phyloP scores from a whole-genome alignment of 208 protist genomes.

The Leishmania arabica region DNA sequence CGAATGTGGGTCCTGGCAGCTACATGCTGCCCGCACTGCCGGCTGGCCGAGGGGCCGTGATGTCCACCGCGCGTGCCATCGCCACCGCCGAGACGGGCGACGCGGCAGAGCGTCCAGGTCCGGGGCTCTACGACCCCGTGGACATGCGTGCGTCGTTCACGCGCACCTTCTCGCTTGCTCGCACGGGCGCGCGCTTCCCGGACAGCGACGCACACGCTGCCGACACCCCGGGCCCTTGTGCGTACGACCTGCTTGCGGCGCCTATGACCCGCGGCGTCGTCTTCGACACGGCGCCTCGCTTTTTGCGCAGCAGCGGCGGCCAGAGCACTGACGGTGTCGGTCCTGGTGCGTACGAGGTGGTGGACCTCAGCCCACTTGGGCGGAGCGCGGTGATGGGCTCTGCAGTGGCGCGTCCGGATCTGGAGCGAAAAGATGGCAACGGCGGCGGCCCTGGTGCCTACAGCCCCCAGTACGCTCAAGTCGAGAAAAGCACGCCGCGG shows the following conservation, averaged over 20 bases:
- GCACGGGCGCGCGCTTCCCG: conserved; percentile 27
- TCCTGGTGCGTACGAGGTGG: conserved; percentile 35
- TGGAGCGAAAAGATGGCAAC: conserved; percentile 1
- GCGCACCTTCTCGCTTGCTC: conserved; percentile 20
- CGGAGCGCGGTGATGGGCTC: conserved; percentile 38
- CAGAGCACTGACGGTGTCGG: conserved; percentile 1
- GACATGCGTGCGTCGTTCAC: conserved; percentile 6
- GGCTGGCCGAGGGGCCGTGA: conserved; percentile 19
- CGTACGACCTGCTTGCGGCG: conserved; percentile 20
- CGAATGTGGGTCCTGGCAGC: conserved; percentile 31
- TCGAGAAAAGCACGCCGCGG: conserved; percentile 16
- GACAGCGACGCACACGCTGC: background rate
- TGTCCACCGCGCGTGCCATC: conserved; percentile 1
- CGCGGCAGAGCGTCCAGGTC: conserved; percentile 36
- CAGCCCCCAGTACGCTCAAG: conserved; percentile 28
- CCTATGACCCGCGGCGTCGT: background rate
- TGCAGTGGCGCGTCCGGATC: conserved; percentile 16
- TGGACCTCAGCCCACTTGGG: conserved; percentile 24
- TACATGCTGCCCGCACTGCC: conserved; percentile 37
- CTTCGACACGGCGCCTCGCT: conserved; percentile 52
- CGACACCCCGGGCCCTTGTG: conserved; percentile 32
- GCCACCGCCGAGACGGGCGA: background rate
- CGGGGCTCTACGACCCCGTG: conserved; percentile 51
- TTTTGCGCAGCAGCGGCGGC: conserved; percentile 11
- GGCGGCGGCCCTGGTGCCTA: conserved; percentile 15